Evolutionary conservation across 2,329 filamentous ascomycete species (phyloP), one percentile per base, ranked within the genome.

Genomic region (Zymoseptoria brevis): DNA sequence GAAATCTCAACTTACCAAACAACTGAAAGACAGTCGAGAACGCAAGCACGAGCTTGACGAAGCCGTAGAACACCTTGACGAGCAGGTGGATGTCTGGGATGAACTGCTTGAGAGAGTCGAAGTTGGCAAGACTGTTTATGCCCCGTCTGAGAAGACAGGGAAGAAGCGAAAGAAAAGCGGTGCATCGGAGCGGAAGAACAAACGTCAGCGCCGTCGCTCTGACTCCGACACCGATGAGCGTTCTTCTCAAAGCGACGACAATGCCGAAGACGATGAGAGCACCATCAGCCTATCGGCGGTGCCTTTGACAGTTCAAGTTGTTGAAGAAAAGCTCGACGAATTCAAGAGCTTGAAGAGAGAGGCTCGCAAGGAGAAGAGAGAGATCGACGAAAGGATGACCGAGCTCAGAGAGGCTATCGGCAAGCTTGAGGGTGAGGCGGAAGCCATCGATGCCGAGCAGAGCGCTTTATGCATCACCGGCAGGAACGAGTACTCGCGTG

Each of bases 401-500:
- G 64, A 69, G n/a, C 24, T 75, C 3, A 65, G 64, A 35, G 60
- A 68, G 13, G 55, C 69, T 16, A 66, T 76, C 7, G 60, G 58
- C 2, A 64, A 67, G 13, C 57, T 74, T 5, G 64, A 75, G 9
- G 58, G 66, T 1, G 67, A 73, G 35, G 61, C 71, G 13, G 66
- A 66, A 1, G 60, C 67, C 1, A 67, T 77, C 16, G 66, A 74
- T 50, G 71, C 69, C 8, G 59, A 74, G 35, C 69, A 74, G 57
- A 74, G 67, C 50, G 69, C 68, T 2, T 67, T 76, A 1, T 81
- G 83, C 61, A 84, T 87, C 57, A 71, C 74, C 16, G 78, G 77
- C 4, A 75, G 84, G 22, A 87, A 87, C 56, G 67, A 78, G 0
- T 84, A 83, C 60, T 81, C 82, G 0, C 80, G 78, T 56, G 66